A percentile compares a stretch with the other conserved stretches of the same genome.
Conservation (phyloP, 2,329 filamentous ascomycete genomes). For the Neofusicoccum sp. region DNA sequence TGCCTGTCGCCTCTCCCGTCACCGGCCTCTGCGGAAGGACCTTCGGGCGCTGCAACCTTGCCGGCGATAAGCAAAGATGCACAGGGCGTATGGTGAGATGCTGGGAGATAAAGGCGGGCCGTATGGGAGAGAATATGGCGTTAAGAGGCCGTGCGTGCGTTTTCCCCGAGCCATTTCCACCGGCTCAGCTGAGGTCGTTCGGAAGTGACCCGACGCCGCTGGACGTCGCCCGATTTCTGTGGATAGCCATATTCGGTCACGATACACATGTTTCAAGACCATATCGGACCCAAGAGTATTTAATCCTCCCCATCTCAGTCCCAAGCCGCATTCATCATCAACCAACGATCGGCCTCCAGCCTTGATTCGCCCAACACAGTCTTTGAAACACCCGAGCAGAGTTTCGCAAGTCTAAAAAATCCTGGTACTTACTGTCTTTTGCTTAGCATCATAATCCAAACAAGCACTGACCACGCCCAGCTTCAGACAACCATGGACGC, state of each 20-base stretch:
- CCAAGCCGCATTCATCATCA: not conserved
- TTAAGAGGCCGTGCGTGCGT: not conserved
- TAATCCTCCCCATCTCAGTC: not conserved
- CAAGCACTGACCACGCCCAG: not conserved
- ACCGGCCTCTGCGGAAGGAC: not conserved
- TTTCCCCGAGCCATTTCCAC: not conserved
- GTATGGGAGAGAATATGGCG: not conserved
- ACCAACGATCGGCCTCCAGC: not conserved
- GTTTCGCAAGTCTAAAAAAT: too few species aligned
- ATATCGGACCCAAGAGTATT: too few species aligned
- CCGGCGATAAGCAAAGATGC: not conserved
- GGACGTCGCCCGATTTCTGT: not conserved
- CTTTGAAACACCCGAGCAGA: too few species aligned
- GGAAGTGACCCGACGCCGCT: not conserved
- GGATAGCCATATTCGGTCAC: constrained; percentile 5
- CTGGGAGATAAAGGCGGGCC: not conserved
- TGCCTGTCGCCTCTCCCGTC: not conserved
- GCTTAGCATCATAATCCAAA: not conserved
- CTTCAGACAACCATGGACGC: not conserved
- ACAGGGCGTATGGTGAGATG: not conserved
- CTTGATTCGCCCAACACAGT: too few species aligned
- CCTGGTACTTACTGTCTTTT: not conserved
- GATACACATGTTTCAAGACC: not conserved
- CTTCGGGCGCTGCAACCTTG: not conserved
- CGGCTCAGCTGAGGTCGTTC: constrained; percentile 1